Conservation (phyloP, 345 rosid genomes). For the Bretschneidera sinensis region DNA sequence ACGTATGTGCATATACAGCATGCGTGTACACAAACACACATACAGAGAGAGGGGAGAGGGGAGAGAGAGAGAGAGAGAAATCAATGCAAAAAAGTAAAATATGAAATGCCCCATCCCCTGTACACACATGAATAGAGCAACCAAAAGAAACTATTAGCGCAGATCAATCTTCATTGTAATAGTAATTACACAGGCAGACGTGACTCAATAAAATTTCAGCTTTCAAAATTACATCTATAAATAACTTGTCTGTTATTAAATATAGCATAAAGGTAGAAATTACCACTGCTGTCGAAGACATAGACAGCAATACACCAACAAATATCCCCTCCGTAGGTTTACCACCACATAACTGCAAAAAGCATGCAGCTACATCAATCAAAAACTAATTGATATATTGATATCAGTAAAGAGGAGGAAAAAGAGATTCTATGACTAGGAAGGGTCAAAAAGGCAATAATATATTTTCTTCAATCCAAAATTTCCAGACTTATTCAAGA, state of each 20-base stretch:
- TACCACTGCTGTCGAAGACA: conserved; percentile 99
- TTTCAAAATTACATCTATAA: neutral
- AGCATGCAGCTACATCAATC: conserved; percentile 24
- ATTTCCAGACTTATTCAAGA: too few relatives aligned
- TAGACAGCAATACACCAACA: conserved; percentile 83
- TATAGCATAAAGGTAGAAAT: neutral
- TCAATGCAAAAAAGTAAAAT: neutral
- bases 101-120: neutral
- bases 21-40: too few relatives aligned
- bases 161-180: too few relatives aligned
- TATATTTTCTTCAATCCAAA: neutral
- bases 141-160: too few relatives aligned
- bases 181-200: neutral
- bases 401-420: neutral
- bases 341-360: conserved; percentile 84
- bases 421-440: neutral
- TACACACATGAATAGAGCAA: neutral
- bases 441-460: neutral
- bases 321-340: conserved; percentile 86
- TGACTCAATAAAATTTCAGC: neutral
- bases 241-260: too few relatives aligned
- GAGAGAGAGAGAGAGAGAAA: neutral
- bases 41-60: too few relatives aligned
- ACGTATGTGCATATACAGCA: too few relatives aligned
- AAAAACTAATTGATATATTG: conserved; percentile 11